These are phyloP conservation scores for Aspergillus egyptiacus DNA, from an alignment of 495 filamentous ascomycete species.

Conservation along the genomic window DNA sequence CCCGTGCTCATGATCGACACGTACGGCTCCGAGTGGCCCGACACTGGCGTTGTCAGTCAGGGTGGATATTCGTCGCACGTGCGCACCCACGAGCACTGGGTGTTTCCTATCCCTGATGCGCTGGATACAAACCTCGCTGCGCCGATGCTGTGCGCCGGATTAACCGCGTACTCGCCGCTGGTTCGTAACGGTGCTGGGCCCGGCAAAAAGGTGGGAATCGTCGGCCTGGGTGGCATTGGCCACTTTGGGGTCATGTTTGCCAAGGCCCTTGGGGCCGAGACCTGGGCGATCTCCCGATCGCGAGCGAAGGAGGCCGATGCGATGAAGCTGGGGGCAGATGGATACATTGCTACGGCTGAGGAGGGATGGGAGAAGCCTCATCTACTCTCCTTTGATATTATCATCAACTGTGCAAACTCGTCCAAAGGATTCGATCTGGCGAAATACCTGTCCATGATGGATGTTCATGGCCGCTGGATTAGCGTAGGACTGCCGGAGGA, in stretches of 20 bases:
- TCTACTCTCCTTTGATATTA: conserved; percentile 59
- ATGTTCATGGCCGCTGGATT: conserved; percentile 78
- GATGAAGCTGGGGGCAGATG: conserved; percentile 62
- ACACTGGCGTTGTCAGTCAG: conserved; percentile 55
- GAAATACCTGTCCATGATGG: conserved; percentile 71
- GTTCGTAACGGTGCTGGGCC: conserved; percentile 66
- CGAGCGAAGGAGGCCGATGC: conserved; percentile 67
- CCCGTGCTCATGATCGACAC: conserved; percentile 55
- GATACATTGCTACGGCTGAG: conserved; percentile 62
- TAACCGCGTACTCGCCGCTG: conserved; percentile 75
- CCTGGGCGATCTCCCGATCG: conserved; percentile 63
- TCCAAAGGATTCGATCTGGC: conserved; percentile 62
- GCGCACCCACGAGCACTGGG: conserved; percentile 56
- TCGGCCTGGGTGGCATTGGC: conserved; percentile 72
- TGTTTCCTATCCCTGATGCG: conserved; percentile 72
- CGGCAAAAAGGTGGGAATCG: conserved; percentile 76
- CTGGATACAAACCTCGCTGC: conserved; percentile 63
- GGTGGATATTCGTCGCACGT: conserved; percentile 66
- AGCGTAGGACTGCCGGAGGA: conserved; percentile 80
- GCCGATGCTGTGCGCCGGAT: conserved; percentile 84
- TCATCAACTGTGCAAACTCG: conserved; percentile 66
- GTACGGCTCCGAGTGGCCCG: conserved; percentile 59
- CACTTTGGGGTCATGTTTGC: conserved; percentile 69
- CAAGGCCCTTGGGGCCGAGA: conserved; percentile 64
- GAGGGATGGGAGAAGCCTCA: conserved; percentile 56